Evolutionary conservation across 306 rosid genomes (phyloP).

Genomic region (Glycyrrhiza uralensis): DNA sequence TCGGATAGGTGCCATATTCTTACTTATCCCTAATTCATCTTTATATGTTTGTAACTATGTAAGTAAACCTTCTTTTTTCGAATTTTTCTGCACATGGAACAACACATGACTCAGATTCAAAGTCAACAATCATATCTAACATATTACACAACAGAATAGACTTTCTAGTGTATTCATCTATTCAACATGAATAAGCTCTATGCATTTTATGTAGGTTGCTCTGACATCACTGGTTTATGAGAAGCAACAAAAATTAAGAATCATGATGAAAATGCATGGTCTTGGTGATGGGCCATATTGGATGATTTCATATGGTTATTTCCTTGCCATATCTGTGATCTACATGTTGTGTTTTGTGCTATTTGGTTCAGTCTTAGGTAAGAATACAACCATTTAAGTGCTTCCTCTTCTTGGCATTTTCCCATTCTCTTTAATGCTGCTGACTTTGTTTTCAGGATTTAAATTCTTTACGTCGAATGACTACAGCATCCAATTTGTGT

Average conservation of each 20-base stretch:
- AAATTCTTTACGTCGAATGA: conserved; percentile 71
- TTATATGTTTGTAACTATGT: neutral
- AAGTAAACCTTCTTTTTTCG: conserved; percentile 1
- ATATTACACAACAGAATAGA: conserved; percentile 5
- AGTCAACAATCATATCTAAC: conserved; percentile 20
- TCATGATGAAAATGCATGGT: conserved; percentile 99
- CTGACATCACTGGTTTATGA: conserved; percentile 76
- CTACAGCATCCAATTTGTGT: conserved; percentile 78
- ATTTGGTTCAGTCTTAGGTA: conserved; percentile 77
- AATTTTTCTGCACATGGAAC: neutral
- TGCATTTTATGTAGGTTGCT: conserved; percentile 50
- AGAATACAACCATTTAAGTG: conserved; percentile 21
- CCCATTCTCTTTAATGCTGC: conserved; percentile 25
- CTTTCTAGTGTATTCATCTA: neutral
- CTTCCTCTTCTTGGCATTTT: conserved; percentile 12
- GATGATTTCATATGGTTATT: conserved; percentile 78
- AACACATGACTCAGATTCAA: conserved; percentile 1
- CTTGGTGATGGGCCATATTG: conserved; percentile 90
- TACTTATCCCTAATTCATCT: neutral
- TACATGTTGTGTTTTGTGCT: conserved; percentile 68
- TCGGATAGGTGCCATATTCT: neutral
- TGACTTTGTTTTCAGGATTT: conserved; percentile 57
- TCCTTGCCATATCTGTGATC: conserved; percentile 48
- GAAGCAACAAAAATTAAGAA: conserved; percentile 77
- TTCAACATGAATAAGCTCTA: neutral